These are phyloP conservation scores for Hysterium pulicare DNA, from an alignment of 2,329 filamentous ascomycete genomes.

Conservation along the genomic window DNA sequence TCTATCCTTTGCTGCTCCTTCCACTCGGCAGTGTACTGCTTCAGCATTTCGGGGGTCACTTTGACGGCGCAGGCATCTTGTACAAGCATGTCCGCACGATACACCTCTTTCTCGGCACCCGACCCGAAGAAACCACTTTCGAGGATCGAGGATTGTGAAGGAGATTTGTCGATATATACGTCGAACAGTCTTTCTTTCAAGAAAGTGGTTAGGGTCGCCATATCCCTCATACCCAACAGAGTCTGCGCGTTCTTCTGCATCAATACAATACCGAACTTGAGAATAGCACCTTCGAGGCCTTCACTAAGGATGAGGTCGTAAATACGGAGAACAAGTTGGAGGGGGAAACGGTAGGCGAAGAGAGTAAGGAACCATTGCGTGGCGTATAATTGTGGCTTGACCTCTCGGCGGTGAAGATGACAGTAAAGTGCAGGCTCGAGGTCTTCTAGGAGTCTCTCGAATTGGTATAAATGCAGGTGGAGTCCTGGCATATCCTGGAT, in stretches of 20 bases:
- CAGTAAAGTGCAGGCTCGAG: slow-evolving; percentile 92
- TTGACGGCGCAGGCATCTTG: slow-evolving; percentile 87
- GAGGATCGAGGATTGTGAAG: slow-evolving; percentile 86
- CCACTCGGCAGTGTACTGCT: slow-evolving; percentile 81
- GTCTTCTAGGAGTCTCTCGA: slow-evolving; percentile 90
- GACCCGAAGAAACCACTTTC: slow-evolving; percentile 98
- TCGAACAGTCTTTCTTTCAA: slow-evolving; percentile 94
- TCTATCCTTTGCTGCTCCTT: slow-evolving; percentile 83
- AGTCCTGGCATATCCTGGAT: slow-evolving; percentile 94
- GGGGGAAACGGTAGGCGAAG: slow-evolving; percentile 96
- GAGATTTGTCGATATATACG: slow-evolving; percentile 91
- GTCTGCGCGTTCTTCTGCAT: slow-evolving; percentile 90
- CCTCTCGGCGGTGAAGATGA: slow-evolving; percentile 82
- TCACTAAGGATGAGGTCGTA: slow-evolving; percentile 95
- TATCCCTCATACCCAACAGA: slow-evolving; percentile 82
- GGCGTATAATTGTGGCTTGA: slow-evolving; percentile 88
- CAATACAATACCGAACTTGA: slow-evolving; percentile 90
- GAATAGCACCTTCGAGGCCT: slow-evolving; percentile 79
- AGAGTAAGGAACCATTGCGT: slow-evolving; percentile 99
- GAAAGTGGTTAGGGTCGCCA: slow-evolving; percentile 83
- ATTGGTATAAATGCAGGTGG: slow-evolving; percentile 90
- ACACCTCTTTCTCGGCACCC: slow-evolving; percentile 88
- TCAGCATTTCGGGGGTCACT: slow-evolving; percentile 77
- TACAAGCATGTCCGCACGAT: slow-evolving; percentile 89
- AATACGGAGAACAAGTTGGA: slow-evolving; percentile 92